Evolutionary conservation across 192 early-diverging fungal genomes (phyloP).

Genomic region (Backusella psychrophila): DNA sequence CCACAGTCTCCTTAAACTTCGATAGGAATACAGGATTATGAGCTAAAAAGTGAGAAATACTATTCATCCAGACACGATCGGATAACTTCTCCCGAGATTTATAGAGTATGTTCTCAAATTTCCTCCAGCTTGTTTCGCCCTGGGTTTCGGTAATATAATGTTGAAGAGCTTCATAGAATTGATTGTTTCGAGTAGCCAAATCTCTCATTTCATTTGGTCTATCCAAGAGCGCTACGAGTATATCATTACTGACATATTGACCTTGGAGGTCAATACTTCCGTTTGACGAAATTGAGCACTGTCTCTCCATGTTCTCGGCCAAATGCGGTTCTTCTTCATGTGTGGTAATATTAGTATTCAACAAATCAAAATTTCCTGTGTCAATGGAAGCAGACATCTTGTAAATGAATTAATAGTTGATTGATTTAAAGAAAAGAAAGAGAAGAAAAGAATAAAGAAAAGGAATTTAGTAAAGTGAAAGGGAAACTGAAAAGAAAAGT

Average conservation of each 20-base stretch:
- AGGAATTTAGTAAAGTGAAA: neutral
- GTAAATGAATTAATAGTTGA: neutral
- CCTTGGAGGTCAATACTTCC: constrained; percentile 17
- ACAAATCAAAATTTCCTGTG: neutral
- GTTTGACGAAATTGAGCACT: neutral
- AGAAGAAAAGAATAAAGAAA: neutral
- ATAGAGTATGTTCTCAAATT: constrained; percentile 27
- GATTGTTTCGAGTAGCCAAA: constrained; percentile 21
- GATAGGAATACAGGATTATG: constrained; percentile 25
- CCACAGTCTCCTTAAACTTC: constrained; percentile 40
- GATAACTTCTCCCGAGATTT: constrained; percentile 24
- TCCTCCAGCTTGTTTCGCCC: constrained; percentile 23
- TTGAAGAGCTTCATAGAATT: constrained; percentile 26
- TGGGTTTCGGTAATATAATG: constrained; percentile 24
- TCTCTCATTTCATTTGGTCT: constrained; percentile 29
- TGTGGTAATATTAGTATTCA: neutral
- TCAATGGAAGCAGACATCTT: constrained; percentile 1
- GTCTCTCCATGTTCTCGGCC: neutral
- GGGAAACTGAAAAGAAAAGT: neutral
- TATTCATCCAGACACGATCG: constrained; percentile 30
- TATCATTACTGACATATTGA: constrained; percentile 13
- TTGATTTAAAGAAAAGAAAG: neutral
- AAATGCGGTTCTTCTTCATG: neutral
- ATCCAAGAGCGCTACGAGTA: constrained; percentile 32
- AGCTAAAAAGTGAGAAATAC: constrained; percentile 7